Conservation (phyloP, 2,329 filamentous ascomycete genomes). For the Plectosphaerella cucumerina region DNA sequence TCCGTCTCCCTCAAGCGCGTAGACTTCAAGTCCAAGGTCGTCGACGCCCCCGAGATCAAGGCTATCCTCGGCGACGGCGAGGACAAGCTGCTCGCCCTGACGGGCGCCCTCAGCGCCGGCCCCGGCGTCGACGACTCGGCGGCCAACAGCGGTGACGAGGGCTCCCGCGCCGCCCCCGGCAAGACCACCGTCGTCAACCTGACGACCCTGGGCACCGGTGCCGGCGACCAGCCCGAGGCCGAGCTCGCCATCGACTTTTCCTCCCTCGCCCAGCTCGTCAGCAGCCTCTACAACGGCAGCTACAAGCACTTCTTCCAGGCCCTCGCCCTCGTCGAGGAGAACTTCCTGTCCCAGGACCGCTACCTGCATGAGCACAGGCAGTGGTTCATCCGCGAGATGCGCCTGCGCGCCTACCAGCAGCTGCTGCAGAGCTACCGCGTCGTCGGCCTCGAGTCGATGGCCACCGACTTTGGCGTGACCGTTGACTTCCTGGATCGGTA, state of each 20-base stretch:
- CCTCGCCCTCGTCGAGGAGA: slow-evolving; percentile 84
- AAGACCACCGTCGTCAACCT: slow-evolving; percentile 72
- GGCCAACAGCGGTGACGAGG: slow-evolving; percentile 42
- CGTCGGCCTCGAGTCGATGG: slow-evolving; percentile 96
- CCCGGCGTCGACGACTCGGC: slow-evolving; percentile 74
- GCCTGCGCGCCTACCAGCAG: slow-evolving; percentile 92
- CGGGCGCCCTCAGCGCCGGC: slow-evolving; percentile 75
- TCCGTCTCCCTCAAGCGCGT: slow-evolving; percentile 93
- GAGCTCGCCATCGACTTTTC: slow-evolving; percentile 87
- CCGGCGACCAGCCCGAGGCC: slow-evolving; percentile 64
- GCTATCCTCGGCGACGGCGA: slow-evolving; percentile 88
- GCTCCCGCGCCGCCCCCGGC: slow-evolving; percentile 41
- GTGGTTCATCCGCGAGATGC: slow-evolving; percentile 99
- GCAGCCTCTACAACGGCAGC: slow-evolving; percentile 87
- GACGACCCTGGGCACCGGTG: slow-evolving; percentile 69
- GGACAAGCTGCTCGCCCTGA: slow-evolving; percentile 79
- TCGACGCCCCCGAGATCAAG: slow-evolving; percentile 97
- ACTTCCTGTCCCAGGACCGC: slow-evolving; percentile 89
- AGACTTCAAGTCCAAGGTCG: slow-evolving; percentile 98
- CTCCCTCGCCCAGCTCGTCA: slow-evolving; percentile 80
- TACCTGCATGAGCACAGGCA: slow-evolving; percentile 93
- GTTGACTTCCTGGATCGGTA: slow-evolving; percentile 95
- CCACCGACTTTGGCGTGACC: slow-evolving; percentile 91
- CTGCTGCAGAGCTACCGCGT: slow-evolving; percentile 95
- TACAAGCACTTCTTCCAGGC: slow-evolving; percentile 93